Evolutionary conservation across 2,329 filamentous ascomycete genomes (phyloP).

Genomic region (Sporothrix euskadiensis): DNA sequence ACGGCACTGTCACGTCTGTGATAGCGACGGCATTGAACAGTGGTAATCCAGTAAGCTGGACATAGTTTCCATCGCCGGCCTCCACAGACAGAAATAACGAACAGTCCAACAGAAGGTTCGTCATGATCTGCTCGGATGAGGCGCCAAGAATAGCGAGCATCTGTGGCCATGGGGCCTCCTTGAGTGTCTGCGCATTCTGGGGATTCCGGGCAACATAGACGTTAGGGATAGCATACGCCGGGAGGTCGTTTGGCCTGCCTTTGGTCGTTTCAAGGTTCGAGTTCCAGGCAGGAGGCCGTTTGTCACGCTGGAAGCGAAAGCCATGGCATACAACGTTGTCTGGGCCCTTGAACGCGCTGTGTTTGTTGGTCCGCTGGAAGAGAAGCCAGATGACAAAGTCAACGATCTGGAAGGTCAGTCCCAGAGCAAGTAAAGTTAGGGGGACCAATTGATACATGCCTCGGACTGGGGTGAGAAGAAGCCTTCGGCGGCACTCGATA

Average conservation of each 20-base stretch:
- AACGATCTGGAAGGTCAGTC: constrained; percentile 58
- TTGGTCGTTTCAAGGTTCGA: background rate
- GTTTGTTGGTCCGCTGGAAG: constrained; percentile 59
- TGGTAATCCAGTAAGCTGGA: constrained; percentile 71
- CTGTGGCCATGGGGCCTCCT: constrained; percentile 70
- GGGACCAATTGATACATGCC: constrained; percentile 37
- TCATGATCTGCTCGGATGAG: constrained; percentile 74
- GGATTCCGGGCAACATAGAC: constrained; percentile 67
- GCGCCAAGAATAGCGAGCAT: constrained; percentile 72
- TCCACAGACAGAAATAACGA: constrained; percentile 70
- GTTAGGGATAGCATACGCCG: constrained; percentile 57
- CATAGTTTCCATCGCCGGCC: constrained; percentile 63
- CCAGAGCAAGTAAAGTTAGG: background rate
- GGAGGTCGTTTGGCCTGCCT: background rate
- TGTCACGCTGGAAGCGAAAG: constrained; percentile 67
- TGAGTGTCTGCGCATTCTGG: constrained; percentile 67
- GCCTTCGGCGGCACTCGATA: constrained; percentile 49
- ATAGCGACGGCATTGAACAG: constrained; percentile 32
- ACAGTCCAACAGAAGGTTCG: constrained; percentile 73
- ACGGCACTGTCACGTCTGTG: background rate
- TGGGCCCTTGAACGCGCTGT: constrained; percentile 26
- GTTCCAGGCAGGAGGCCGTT: constrained; percentile 28
- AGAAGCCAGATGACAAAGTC: constrained; percentile 77
- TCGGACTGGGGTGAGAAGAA: constrained; percentile 62
- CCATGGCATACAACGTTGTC: constrained; percentile 72